Evolutionary conservation across 202 grass and related monocot genomes (phyloP).

Genomic region (Eragrostis tef): DNA sequence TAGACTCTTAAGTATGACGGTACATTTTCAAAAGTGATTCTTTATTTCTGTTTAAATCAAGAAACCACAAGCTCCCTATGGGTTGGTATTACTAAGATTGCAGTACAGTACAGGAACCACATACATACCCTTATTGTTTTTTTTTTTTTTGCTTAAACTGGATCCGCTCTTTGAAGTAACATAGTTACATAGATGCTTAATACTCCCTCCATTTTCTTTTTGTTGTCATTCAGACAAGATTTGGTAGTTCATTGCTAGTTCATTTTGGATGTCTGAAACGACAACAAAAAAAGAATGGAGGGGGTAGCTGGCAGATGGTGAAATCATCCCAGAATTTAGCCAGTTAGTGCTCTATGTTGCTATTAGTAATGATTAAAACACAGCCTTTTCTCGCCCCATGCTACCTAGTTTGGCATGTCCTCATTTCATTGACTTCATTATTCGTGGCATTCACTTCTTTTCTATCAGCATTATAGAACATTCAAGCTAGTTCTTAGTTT

Average conservation of each 20-base stretch:
- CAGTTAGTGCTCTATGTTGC: background rate
- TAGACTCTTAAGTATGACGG: background rate
- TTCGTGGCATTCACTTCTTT: background rate
- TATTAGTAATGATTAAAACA: conserved; percentile 15
- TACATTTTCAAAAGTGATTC: background rate
- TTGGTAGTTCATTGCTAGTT: too few relatives aligned
- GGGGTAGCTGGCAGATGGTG: background rate
- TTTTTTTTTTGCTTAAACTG: background rate
- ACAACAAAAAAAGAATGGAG: too few relatives aligned
- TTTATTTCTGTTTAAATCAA: background rate
- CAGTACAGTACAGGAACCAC: background rate
- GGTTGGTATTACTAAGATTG: background rate
- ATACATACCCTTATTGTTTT: background rate
- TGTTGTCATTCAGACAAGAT: too few relatives aligned
- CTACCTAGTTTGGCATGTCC: conserved; percentile 19
- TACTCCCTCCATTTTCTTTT: too few relatives aligned
- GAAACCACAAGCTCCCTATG: too few relatives aligned
- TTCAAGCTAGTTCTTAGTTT: background rate
- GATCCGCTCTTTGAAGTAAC: background rate
- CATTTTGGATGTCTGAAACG: too few relatives aligned
- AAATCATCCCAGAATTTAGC: background rate
- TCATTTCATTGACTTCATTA: background rate
- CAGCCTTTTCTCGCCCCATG: background rate
- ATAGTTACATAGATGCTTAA: background rate
- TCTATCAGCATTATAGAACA: background rate